A percentile compares a stretch with the other conserved stretches of the same genome.
These are phyloP conservation scores for Berberis vulgaris DNA, from an alignment of 164 flowering plant species.

Conservation along the genomic window DNA sequence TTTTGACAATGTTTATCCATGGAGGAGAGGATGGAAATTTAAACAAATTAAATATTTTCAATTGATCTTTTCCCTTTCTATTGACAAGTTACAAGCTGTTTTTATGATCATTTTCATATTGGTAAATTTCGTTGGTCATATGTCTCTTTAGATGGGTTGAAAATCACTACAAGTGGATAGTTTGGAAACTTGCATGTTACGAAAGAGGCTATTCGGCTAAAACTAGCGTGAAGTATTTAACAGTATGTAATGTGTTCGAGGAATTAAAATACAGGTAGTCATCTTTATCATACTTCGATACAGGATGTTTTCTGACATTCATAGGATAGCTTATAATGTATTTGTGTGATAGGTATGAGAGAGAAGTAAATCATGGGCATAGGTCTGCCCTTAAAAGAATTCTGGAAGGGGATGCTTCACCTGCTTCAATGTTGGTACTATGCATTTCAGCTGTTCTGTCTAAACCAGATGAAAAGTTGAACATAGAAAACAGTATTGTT, in stretches of 20 bases:
- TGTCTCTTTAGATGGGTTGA: constrained; percentile 66
- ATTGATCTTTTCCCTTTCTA: too few relatives aligned
- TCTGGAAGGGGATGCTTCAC: constrained; percentile 77
- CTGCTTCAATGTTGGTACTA: constrained; percentile 68
- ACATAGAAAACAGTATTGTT: constrained; percentile 4
- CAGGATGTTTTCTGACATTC: background rate
- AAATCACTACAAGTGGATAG: constrained; percentile 96
- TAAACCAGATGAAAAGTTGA: constrained; percentile 9
- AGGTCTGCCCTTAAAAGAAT: constrained; percentile 84
- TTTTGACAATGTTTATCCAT: too few relatives aligned
- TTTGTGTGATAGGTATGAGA: constrained; percentile 62
- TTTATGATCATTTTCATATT: background rate
- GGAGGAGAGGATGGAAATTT: too few relatives aligned
- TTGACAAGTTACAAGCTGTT: too few relatives aligned
- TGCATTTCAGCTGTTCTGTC: constrained; percentile 65
- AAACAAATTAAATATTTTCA: too few relatives aligned
- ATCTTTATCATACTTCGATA: background rate
- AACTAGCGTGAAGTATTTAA: constrained; percentile 44
- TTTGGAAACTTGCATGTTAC: constrained; percentile 94
- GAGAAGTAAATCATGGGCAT: constrained; percentile 91
- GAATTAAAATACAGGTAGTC: constrained; percentile 81
- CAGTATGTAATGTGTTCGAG: constrained; percentile 75
- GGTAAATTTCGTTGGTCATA: background rate
- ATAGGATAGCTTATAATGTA: constrained; percentile 4
- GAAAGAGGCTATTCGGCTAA: constrained; percentile 63